Base-by-base conservation (phyloP, 352 stramenopile genomes). In the Hyaloperonospora arabidopsidis region DNA sequence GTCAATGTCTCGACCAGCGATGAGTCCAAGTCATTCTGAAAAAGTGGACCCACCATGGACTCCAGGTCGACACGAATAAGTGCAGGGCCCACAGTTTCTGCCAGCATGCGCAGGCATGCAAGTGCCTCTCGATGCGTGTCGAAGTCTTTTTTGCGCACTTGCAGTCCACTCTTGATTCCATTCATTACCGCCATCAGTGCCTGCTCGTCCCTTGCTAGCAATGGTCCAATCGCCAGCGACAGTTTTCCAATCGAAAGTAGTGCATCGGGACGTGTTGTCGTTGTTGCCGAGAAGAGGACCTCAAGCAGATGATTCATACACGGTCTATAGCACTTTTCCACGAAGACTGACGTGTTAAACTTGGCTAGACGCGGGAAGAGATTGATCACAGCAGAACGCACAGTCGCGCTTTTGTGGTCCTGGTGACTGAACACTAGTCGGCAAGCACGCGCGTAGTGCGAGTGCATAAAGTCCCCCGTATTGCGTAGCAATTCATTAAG, bases 391-490 rank as follows among this genome's bases (percentile, higher is more conserved):
- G 84, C 84, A 10, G 76, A 82, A 2, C 82, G 81, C 47, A 94
- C 84, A 4, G 74, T 74, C 29, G 82, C 59, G 46, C 66, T 87
- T 65, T 89, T 89, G 70, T 94, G 82, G 41, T 91, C 78, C 49
- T 83, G 76, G 35, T 86, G 66, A 21, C 72, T 70, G 54, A 91
- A 89, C 21, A 94, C 79, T 25, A 89, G 64, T 29, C 83, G 63
- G 44, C 80, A 90, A 15, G 85, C 74, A 54, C 79, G 74, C 12
- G 56, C 60, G 58, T 91, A 94, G 63, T 94, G 78, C 44, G 74
- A 74, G 57, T 93, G 81, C 84, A 94, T 94, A 54, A 93, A 94
- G 57, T 94, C 84, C 12, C 84, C 84, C 8, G 80, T 90, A 60
- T 93, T 94, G 25, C 84, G 76, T 49, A 94, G 70, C 44, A 94